phyloP scores from a whole-genome alignment of 768 basidiomycete species.

The Tricholoma furcatifolium region DNA sequence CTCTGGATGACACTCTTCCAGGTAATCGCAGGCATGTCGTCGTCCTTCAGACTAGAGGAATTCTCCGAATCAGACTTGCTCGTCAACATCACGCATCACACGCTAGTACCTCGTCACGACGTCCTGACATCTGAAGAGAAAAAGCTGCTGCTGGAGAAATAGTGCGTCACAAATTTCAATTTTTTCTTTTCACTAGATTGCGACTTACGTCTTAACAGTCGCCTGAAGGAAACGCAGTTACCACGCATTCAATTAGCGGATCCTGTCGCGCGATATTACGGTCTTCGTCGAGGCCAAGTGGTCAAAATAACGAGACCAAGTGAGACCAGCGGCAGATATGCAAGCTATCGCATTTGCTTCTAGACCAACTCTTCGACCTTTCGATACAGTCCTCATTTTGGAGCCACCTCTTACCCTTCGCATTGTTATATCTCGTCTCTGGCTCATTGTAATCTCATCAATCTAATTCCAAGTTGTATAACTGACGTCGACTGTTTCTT shows the following conservation, averaged over 20 bases:
- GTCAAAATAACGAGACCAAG: constrained; percentile 97
- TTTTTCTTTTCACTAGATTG: constrained; percentile 5
- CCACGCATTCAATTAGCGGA: constrained; percentile 96
- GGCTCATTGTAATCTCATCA: constrained; percentile 21
- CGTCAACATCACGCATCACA: constrained; percentile 97
- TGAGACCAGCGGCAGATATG: constrained; percentile 94
- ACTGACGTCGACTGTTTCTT: constrained; percentile 18
- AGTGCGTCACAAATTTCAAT: constrained; percentile 58
- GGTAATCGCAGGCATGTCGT: constrained; percentile 91
- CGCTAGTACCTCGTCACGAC: constrained; percentile 91
- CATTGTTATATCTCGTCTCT: constrained; percentile 14
- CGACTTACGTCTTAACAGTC: constrained; percentile 49
- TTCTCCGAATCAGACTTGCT: constrained; percentile 95
- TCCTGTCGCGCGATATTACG: constrained; percentile 98
- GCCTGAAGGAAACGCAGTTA: constrained; percentile 95
- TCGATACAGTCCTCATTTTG: background rate
- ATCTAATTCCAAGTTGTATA: constrained; percentile 27
- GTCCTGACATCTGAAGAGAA: constrained; percentile 87
- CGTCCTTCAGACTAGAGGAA: constrained; percentile 87
- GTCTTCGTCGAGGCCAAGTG: constrained; percentile 91
- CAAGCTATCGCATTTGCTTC: constrained; percentile 91
- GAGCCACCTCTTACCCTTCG: constrained; percentile 4
- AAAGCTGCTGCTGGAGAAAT: constrained; percentile 81
- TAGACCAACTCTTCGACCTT: constrained; percentile 27
- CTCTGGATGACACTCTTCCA: constrained; percentile 29